Evolutionary conservation across 139 green algal genomes (phyloP).

Genomic region (Picochlorum sp.): DNA sequence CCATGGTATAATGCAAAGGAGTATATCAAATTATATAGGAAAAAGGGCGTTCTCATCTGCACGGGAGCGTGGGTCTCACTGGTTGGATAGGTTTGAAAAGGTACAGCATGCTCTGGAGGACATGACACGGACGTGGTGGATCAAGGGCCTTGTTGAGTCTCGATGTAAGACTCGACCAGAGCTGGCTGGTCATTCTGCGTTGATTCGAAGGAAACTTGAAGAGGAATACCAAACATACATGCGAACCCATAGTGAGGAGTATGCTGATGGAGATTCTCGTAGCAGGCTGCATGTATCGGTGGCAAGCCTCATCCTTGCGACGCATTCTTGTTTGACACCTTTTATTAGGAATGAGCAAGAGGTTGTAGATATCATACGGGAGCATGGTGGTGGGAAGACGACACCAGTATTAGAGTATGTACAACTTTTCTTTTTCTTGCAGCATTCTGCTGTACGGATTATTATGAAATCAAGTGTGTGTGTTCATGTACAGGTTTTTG

Average conservation of each 20-base stretch:
- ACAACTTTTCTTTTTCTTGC: neutral
- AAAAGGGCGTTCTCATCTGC: too few species aligned
- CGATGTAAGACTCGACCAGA: too few species aligned
- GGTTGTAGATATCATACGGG: slow-evolving; percentile 24
- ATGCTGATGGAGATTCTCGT: slow-evolving; percentile 21
- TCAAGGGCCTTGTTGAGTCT: too few species aligned
- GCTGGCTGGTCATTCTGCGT: too few species aligned
- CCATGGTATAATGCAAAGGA: too few species aligned
- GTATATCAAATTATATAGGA: too few species aligned
- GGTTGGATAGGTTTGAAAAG: too few species aligned
- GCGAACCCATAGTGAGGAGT: slow-evolving; percentile 11
- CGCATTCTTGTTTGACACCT: slow-evolving; percentile 19
- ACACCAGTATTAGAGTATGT: slow-evolving; percentile 10
- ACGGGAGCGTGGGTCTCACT: too few species aligned
- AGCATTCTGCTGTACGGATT: neutral
- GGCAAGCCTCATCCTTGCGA: slow-evolving; percentile 20
- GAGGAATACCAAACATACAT: slow-evolving; percentile 15
- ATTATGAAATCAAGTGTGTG: neutral
- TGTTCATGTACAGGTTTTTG: slow-evolving; percentile 8
- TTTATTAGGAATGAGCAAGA: slow-evolving; percentile 29
- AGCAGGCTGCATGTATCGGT: slow-evolving; percentile 25
- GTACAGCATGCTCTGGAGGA: too few species aligned
- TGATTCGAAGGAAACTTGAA: neutral
- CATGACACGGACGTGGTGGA: too few species aligned
- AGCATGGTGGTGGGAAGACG: slow-evolving; percentile 33